Evolutionary conservation across 352 stramenopile genomes (phyloP), one percentile per base, ranked within the genome.

Genomic region (Elongisporangium prolatum): DNA sequence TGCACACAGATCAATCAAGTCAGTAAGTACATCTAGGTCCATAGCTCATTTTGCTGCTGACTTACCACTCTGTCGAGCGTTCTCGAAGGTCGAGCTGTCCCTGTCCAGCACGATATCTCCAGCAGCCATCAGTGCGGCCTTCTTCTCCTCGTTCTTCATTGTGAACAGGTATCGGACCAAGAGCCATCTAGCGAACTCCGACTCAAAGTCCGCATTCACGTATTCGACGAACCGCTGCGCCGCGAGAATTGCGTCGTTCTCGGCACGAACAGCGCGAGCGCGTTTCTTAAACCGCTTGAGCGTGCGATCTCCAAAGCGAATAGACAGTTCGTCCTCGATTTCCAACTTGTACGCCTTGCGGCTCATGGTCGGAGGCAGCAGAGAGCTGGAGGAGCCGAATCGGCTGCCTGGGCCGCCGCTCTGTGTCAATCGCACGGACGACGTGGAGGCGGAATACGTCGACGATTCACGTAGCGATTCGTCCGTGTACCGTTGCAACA

Each of bases 281-380:
- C 71, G 76, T 53, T 92, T 92, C 54, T 86, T 86, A 52, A 89
- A 92, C 9, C 71, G 60, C 61, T 87, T 86, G n/a, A 89, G 67
- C 24, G 76, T 57, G 28, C 77, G 70, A 7, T 79, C 66, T 37
- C 77, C 82, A 18, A 70, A 67, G 18, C 74, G 80, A 6, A 75
- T 49, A 14, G 72, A 61, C 2, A 92, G 48, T 48, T 82, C 74
- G 47, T 90, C 74, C 57, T 90, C 80, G 48, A 92, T 92, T 59
- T 89, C 77, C 21, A 89, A 63, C 52, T 84, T 83, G 47, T 59
- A 75, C 37, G 71, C 59, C 38, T 81, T 83, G 1, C 81, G 67
- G 34, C 64, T 52, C 24, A 64, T 67, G 60, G 53, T 68, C 59
- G 8, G 57, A 14, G 5, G 54, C 68, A 40, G 28, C 8, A 40